Evolutionary conservation across 108 stramenopile species (phyloP).

Genomic region (Stephanodiscus minutulus): DNA sequence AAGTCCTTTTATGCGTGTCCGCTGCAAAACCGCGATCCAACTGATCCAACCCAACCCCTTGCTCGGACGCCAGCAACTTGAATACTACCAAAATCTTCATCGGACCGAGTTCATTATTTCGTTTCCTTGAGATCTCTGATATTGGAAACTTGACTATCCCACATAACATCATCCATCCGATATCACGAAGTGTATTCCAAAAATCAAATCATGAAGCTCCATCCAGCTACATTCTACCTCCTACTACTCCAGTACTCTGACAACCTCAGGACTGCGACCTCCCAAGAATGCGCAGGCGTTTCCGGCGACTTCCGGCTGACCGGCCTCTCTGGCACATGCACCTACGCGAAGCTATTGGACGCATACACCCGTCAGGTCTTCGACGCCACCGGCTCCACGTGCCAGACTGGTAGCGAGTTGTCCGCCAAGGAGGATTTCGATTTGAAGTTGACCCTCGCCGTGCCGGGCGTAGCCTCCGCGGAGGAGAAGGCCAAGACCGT

Average conservation of each 20-base stretch:
- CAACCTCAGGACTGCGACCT: background rate
- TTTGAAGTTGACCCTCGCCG: slow-evolving; percentile 6
- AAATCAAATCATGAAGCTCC: background rate
- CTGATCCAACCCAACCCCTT: too few species aligned
- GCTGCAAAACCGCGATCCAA: too few species aligned
- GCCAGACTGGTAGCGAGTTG: slow-evolving; percentile 3
- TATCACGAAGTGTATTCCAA: too few species aligned
- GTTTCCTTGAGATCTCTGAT: too few species aligned
- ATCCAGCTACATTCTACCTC: background rate
- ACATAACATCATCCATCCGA: too few species aligned
- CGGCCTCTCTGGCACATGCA: slow-evolving; percentile 30
- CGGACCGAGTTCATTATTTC: too few species aligned
- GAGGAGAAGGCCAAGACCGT: slow-evolving; percentile 6
- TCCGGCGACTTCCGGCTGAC: slow-evolving; percentile 7
- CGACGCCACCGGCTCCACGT: slow-evolving; percentile 18
- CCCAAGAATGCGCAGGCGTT: slow-evolving; percentile 18
- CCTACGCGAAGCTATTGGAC: slow-evolving; percentile 29
- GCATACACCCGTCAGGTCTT: slow-evolving; percentile 38
- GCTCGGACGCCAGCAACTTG: too few species aligned
- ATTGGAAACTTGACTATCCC: too few species aligned
- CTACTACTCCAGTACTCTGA: background rate
- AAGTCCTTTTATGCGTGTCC: too few species aligned
- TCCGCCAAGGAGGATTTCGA: slow-evolving; percentile 24
- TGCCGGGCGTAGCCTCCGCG: background rate
- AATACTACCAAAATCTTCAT: too few species aligned